Evolutionary conservation across 2,329 filamentous ascomycete species (phyloP).

Genomic region (Aspergillus pseudoterreus): DNA sequence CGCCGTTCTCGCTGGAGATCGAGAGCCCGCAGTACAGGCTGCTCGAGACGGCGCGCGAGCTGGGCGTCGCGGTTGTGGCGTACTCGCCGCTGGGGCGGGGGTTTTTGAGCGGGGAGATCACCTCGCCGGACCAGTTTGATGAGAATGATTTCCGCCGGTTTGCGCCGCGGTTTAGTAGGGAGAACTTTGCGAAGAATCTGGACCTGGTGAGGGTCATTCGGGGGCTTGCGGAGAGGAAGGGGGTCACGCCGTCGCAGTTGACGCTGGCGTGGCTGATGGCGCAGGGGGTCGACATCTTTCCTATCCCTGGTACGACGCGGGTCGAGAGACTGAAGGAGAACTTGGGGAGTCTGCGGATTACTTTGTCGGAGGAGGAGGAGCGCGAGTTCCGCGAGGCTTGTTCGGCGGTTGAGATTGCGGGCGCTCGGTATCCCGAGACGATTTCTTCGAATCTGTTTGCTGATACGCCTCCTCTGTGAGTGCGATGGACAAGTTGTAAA

Average conservation of each 20-base stretch:
- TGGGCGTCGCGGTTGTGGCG: constrained; percentile 39
- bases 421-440: constrained; percentile 7
- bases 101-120: constrained; percentile 42
- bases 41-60: constrained; percentile 25
- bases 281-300: constrained; percentile 59
- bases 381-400: constrained; percentile 7
- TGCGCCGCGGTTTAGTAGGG: constrained; percentile 49
- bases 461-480: constrained; percentile 9
- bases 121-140: constrained; percentile 33
- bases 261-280: constrained; percentile 61
- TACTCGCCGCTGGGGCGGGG: constrained; percentile 45
- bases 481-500: not conserved
- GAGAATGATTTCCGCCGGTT: constrained; percentile 45
- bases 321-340: constrained; percentile 47
- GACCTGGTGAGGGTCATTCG: constrained; percentile 50
- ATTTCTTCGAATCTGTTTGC: constrained; percentile 3
- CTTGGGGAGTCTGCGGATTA: constrained; percentile 15
- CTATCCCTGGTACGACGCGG: constrained; percentile 56
- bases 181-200: constrained; percentile 56
- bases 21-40: constrained; percentile 32
- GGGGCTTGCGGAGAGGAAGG: constrained; percentile 51
- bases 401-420: constrained; percentile 6
- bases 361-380: constrained; percentile 15
- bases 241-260: constrained; percentile 53
- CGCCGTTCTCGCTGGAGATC: constrained; percentile 48